phyloP scores from a whole-genome alignment of 106 monocot species.

The Dendrobium catenatum region DNA sequence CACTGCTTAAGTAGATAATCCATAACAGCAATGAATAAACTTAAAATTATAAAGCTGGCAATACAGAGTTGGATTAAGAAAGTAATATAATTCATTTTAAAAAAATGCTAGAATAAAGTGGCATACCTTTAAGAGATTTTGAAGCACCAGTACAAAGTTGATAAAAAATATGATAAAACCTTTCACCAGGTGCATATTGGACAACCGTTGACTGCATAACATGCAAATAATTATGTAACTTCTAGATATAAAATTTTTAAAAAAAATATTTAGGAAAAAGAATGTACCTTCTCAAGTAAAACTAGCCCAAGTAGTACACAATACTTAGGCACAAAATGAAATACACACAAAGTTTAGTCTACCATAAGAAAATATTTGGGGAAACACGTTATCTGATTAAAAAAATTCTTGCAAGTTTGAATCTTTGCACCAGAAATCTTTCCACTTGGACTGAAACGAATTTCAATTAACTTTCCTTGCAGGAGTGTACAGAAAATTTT shows the following conservation, averaged over 20 bases:
- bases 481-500: conserved; percentile 7
- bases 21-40: no score
- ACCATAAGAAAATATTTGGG: conserved; percentile 1
- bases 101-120: conserved; percentile 3
- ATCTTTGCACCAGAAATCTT: conserved; percentile 94
- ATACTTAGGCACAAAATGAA: conserved; percentile 9
- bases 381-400: not conserved
- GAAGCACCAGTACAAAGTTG: conserved; percentile 92
- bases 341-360: conserved; percentile 8
- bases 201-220: conserved; percentile 88
- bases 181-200: conserved; percentile 81
- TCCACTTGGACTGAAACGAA: conserved; percentile 76
- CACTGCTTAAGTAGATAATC: no score
- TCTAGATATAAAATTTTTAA: not conserved
- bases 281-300: conserved; percentile 89
- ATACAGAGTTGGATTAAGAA: not conserved
- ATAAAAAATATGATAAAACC: conserved; percentile 98
- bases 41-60: not conserved
- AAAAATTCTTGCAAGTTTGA: conserved; percentile 70
- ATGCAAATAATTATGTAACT: conserved; percentile 8
- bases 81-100: not conserved
- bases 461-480: conserved; percentile 97
- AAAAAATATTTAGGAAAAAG: conserved; percentile 8
- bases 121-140: conserved; percentile 62
- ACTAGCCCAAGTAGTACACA: conserved; percentile 28